phyloP scores from a whole-genome alignment of 495 filamentous ascomycete species.

The Neurospora sp. region DNA sequence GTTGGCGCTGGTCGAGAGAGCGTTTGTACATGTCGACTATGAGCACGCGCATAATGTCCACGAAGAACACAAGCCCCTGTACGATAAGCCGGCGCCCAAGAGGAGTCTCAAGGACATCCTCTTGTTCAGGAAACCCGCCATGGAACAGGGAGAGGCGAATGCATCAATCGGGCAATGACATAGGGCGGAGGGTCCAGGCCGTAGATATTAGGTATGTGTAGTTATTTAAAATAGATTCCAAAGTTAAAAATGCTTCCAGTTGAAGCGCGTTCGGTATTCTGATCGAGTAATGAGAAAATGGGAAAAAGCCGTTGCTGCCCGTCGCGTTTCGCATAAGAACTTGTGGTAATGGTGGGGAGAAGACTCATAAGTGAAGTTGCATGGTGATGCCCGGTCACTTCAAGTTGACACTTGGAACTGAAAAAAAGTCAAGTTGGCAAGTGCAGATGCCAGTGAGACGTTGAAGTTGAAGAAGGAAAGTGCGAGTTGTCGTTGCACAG shows the following conservation, averaged over 20 bases:
- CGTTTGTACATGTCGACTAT: conserved; percentile 50
- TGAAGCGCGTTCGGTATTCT: too few relatives aligned
- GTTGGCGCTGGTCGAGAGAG: conserved; percentile 41
- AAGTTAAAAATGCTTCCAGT: too few relatives aligned
- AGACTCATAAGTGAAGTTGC: neutral
- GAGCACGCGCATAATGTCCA: conserved; percentile 37
- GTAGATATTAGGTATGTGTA: too few relatives aligned
- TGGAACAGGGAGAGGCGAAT: conserved; percentile 8
- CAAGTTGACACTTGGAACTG: neutral
- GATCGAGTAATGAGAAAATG: too few relatives aligned
- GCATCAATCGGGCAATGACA: neutral
- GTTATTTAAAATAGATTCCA: too few relatives aligned
- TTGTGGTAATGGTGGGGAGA: neutral
- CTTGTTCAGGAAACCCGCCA: conserved; percentile 26
- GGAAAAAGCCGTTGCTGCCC: too few relatives aligned
- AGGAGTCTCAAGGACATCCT: conserved; percentile 28
- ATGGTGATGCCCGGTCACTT: neutral
- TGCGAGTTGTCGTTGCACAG: neutral
- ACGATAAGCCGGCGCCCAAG: conserved; percentile 25
- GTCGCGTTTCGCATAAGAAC: neutral
- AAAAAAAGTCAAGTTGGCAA: neutral
- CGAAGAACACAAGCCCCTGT: conserved; percentile 45
- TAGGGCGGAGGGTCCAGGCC: too few relatives aligned
- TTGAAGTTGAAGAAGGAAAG: neutral
- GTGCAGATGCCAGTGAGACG: neutral